phyloP scores from a whole-genome alignment of 2,329 filamentous ascomycete genomes.

The Fusarium decemcellulare region DNA sequence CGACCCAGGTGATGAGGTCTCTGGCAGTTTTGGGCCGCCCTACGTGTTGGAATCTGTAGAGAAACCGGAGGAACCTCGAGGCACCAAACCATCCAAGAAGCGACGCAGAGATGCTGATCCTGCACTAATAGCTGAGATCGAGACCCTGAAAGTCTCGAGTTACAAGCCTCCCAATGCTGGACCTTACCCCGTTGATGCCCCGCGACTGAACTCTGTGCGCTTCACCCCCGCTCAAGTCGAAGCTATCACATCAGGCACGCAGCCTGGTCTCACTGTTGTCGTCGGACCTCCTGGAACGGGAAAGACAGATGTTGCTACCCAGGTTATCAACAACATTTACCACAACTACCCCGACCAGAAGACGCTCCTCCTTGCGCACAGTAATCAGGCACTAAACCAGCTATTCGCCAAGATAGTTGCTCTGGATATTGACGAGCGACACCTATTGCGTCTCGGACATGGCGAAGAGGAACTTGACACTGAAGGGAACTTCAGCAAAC shows the following conservation, averaged over 20 bases:
- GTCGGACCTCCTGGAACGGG: conserved; percentile 97
- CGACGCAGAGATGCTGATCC: conserved; percentile 84
- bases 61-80: conserved; percentile 64
- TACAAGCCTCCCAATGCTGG: conserved; percentile 92
- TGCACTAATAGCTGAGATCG: conserved; percentile 71
- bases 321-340: conserved; percentile 99
- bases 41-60: conserved; percentile 83
- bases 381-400: conserved; percentile 97
- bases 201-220: conserved; percentile 84
- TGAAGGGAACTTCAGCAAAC: conserved; percentile 91
- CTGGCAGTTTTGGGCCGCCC: conserved; percentile 85
- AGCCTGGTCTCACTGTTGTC: conserved; percentile 93
- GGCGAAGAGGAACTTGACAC: conserved; percentile 95
- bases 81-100: conserved; percentile 83
- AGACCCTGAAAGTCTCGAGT: conserved; percentile 85
- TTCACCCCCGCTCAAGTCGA: conserved; percentile 95
- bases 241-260: conserved; percentile 92
- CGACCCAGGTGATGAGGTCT: conserved; percentile 80
- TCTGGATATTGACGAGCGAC: conserved; percentile 94
- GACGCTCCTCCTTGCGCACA: conserved; percentile 94
- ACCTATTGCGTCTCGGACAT: conserved; percentile 91
- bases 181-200: conserved; percentile 88
- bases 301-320: conserved; percentile 98
- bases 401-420: conserved; percentile 98
- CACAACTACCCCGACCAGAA: conserved; percentile 96